Evolutionary conservation across 176 grass and related monocot species (phyloP).

Genomic region (Zoysia pacifica): DNA sequence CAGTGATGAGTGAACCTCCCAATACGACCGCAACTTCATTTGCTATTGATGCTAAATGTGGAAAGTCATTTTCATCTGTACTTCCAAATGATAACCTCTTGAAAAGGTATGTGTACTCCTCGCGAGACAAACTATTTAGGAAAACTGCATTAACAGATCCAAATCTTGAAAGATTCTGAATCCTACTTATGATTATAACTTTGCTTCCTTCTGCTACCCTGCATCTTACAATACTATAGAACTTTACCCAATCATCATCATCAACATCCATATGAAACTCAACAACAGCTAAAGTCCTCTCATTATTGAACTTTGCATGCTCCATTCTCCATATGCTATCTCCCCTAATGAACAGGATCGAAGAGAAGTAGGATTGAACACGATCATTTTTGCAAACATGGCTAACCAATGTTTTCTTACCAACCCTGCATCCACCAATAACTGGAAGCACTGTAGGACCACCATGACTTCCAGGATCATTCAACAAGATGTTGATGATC

Average conservation of each 20-base stretch:
- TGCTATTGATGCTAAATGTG: neutral
- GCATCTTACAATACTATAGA: neutral
- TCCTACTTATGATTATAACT: neutral
- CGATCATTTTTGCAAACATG: neutral
- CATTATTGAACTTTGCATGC: neutral
- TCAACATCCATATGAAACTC: neutral
- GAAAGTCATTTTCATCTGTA: neutral
- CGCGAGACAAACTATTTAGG: neutral
- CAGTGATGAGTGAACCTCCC: neutral
- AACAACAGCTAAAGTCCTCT: neutral
- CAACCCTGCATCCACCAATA: neutral
- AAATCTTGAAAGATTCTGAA: neutral
- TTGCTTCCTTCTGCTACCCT: neutral
- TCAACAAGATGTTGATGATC: neutral
- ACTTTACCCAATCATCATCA: neutral
- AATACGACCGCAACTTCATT: neutral
- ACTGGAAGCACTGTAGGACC: neutral
- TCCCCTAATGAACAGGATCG: neutral
- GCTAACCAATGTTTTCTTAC: slow-evolving; percentile 5
- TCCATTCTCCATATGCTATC: neutral
- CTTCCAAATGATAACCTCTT: neutral
- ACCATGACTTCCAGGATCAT: neutral
- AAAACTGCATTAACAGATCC: neutral
- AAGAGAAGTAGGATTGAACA: neutral
- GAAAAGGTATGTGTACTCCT: neutral